Base-by-base conservation (phyloP, 768 basidiomycete genomes). In the Pulveroboletus ravenelii region DNA sequence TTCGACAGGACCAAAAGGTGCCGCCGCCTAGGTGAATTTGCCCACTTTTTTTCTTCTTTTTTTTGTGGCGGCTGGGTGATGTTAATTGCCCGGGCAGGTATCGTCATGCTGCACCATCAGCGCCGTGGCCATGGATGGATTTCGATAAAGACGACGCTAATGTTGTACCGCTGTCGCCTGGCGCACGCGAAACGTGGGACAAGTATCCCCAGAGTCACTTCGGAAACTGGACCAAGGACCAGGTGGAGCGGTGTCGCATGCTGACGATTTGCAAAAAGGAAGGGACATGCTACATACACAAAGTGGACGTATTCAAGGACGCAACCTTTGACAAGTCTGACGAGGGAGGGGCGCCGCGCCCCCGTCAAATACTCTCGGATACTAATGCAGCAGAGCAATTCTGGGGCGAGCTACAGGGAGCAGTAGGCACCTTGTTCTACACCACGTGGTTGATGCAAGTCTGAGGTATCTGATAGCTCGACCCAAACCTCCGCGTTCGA, bases 181-280 rank as follows among this genome's bases (percentile, higher is more conserved):
- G 1, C 3, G 14, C n/a, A 9, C 6, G 20, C 23, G 38, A 51
- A 10, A 45, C 15, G 4, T 76, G 74, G 74, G 32, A 47, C 7
- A 41, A 47, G 52, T 82, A 82, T 55, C 80, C 81, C 0, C 74
- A 78, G 51, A 73, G 74, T 1, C 63, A 74, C 12, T 83, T 78
- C 52, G 76, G 76, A 10, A 83, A 81, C 51, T 81, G 81, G 81
- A 80, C 77, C 0, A 60, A 60, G 6, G 62, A 60, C 13, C 80
- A 81, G 45, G 69, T 74, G 17, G 0, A 35, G 0, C 60, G 66
- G 41, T 72, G 71, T 39, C 55, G 60, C 46, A 73, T 76, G 66
- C 36, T 62, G 47, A 48, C 45, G 23, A 67, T 54, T 10, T 63
- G 55, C 35, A 17, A 48, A 10, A 47, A 49, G 13, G 29, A 51